Evolutionary conservation across 768 basidiomycete genomes (phyloP).

Genomic region (Sutorius australiensis): DNA sequence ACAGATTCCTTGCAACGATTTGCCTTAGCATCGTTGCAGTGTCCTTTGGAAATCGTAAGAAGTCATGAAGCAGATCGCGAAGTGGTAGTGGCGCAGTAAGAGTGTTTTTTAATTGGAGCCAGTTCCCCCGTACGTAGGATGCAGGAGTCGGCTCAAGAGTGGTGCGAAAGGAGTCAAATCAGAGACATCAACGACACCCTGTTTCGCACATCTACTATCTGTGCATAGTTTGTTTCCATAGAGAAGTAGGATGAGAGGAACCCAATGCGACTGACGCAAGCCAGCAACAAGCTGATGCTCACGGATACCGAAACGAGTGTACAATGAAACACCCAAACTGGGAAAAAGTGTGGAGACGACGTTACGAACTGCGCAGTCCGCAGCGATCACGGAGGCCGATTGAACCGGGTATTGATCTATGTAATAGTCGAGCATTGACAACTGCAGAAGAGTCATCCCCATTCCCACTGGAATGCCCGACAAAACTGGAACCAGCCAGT

Average conservation of each 20-base stretch:
- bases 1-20: not conserved
- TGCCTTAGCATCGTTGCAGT: no score
- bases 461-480: constrained; percentile 27
- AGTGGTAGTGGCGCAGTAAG: not conserved
- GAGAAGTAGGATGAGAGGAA: constrained; percentile 14
- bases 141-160: constrained; percentile 6
- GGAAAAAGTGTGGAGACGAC: constrained; percentile 14
- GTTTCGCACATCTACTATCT: constrained; percentile 20
- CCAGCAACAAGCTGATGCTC: constrained; percentile 19
- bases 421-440: constrained; percentile 25
- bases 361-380: constrained; percentile 19
- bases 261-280: constrained; percentile 19
- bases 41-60: not conserved
- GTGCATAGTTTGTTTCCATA: constrained; percentile 14
- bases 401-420: constrained; percentile 25
- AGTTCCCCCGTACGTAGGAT: constrained; percentile 14
- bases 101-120: not conserved
- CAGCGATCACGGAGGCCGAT: constrained; percentile 24
- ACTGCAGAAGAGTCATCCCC: constrained; percentile 25
- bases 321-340: constrained; percentile 18
- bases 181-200: constrained; percentile 2
- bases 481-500: constrained; percentile 20
- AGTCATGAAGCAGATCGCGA: not conserved
- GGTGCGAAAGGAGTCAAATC: constrained; percentile 2
- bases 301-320: constrained; percentile 16